A percentile compares a stretch with the other conserved stretches of the same genome.
Evolutionary conservation across 768 basidiomycete species (phyloP).

Genomic region (Strobilomyces echinocephalus): DNA sequence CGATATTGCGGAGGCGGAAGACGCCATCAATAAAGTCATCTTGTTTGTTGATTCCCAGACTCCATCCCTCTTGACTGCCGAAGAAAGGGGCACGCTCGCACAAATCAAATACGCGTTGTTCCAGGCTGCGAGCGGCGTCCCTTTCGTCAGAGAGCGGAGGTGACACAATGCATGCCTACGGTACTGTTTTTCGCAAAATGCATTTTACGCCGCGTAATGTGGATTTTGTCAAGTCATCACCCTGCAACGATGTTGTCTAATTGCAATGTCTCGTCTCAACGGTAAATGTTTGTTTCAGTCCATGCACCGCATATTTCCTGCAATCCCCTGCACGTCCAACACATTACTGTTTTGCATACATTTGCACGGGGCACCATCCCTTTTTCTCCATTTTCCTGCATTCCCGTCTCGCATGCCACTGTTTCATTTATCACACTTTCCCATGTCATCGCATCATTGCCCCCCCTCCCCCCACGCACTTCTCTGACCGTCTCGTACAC

Average conservation of each 20-base stretch:
- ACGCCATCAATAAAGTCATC: slow-evolving; percentile 51
- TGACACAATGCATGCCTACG: slow-evolving; percentile 9
- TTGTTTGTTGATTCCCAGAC: slow-evolving; percentile 44
- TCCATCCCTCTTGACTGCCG: slow-evolving; percentile 26
- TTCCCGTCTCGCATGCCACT: slow-evolving; percentile 22
- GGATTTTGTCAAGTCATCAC: slow-evolving; percentile 12
- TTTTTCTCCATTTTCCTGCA: slow-evolving; percentile 6
- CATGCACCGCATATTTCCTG: slow-evolving; percentile 20
- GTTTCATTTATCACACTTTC: slow-evolving; percentile 12
- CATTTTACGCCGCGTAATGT: slow-evolving; percentile 12
- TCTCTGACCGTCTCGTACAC: slow-evolving; percentile 13
- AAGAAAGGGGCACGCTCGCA: slow-evolving; percentile 39
- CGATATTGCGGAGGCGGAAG: slow-evolving; percentile 47
- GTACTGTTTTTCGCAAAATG: slow-evolving; percentile 16
- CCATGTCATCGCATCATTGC: slow-evolving; percentile 19
- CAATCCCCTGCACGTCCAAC: slow-evolving; percentile 23
- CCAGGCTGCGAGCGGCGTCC: slow-evolving; percentile 39
- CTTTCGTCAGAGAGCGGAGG: slow-evolving; percentile 32
- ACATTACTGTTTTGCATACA: slow-evolving; percentile 17
- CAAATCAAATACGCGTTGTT: slow-evolving; percentile 52
- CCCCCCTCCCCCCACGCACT: slow-evolving; percentile 5
- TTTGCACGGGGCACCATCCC: slow-evolving; percentile 13
- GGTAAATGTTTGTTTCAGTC: slow-evolving; percentile 16
- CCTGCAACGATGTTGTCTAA: slow-evolving; percentile 6
- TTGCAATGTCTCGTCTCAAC: slow-evolving; percentile 15